These are phyloP conservation scores for Pichia thaimueangensis DNA, from an alignment of 805 yeast genomes.

Conservation along the genomic window DNA sequence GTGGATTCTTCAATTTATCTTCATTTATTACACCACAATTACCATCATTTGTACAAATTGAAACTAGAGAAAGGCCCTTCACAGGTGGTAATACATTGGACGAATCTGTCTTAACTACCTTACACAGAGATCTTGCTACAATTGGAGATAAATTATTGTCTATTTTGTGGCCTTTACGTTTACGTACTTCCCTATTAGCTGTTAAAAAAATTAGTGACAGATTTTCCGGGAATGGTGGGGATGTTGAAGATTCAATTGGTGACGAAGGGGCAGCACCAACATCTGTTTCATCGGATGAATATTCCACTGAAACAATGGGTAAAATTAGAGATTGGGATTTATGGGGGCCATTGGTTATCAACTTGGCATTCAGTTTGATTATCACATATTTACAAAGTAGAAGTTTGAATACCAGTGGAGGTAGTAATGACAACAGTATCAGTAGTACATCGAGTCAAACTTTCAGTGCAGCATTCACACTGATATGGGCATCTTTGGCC, in stretches of 20 bases:
- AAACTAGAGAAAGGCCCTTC: slow-evolving; percentile 42
- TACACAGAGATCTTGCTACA: slow-evolving; percentile 31
- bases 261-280: slow-evolving; percentile 12
- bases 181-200: slow-evolving; percentile 25
- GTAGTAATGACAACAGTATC: slow-evolving; percentile 14
- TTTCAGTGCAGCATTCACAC: slow-evolving; percentile 48
- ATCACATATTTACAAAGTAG: slow-evolving; percentile 39
- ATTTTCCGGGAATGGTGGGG: slow-evolving; percentile 14
- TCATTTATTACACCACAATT: slow-evolving; percentile 31
- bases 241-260: slow-evolving; percentile 21
- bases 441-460: slow-evolving; percentile 36
- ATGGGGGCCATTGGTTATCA: slow-evolving; percentile 56
- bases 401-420: slow-evolving; percentile 17
- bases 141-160: slow-evolving; percentile 31
- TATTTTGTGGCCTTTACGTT: slow-evolving; percentile 33
- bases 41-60: slow-evolving; percentile 20
- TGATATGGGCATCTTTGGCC: slow-evolving; percentile 45
- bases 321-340: slow-evolving; percentile 51
- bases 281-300: slow-evolving; percentile 22
- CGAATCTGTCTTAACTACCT: slow-evolving; percentile 46
- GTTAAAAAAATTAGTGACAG: slow-evolving; percentile 25
- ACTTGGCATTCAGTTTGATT: slow-evolving; percentile 41
- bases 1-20: slow-evolving; percentile 24
- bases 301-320: slow-evolving; percentile 29
- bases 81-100: slow-evolving; percentile 54